These are phyloP conservation scores for Priceomyces castillae DNA, from an alignment of 805 yeast genomes.

Conservation along the genomic window DNA sequence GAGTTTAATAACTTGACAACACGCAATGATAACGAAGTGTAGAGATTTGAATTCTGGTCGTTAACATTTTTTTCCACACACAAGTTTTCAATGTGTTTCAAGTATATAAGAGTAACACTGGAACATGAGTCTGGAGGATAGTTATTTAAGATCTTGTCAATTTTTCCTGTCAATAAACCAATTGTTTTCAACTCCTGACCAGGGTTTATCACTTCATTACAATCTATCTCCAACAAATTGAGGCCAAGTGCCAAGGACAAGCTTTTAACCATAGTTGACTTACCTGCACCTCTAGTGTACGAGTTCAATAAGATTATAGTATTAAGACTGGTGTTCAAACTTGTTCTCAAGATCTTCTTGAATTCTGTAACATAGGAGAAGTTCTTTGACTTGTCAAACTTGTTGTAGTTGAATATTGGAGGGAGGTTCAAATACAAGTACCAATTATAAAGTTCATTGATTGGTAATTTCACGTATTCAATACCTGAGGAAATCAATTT, in stretches of 20 bases:
- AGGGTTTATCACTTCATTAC: constrained; percentile 60
- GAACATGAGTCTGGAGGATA: constrained; percentile 4
- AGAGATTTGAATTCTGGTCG: constrained; percentile 37
- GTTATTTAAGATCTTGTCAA: constrained; percentile 56
- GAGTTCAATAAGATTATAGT: constrained; percentile 70
- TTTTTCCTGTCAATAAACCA: constrained; percentile 72
- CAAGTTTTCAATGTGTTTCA: constrained; percentile 76
- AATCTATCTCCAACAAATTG: constrained; percentile 66
- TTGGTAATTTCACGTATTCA: constrained; percentile 38
- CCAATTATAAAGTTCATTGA: constrained; percentile 41
- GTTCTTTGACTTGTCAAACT: constrained; percentile 15
- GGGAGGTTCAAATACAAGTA: constrained; percentile 45
- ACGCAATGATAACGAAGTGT: constrained; percentile 50
- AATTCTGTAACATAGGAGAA: constrained; percentile 50
- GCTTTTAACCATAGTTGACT: constrained; percentile 58
- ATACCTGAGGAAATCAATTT: constrained; percentile 68
- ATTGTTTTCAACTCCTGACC: constrained; percentile 77
- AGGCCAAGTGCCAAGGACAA: constrained; percentile 59
- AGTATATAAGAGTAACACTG: constrained; percentile 45
- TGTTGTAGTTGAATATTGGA: constrained; percentile 34
- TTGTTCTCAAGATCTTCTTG: constrained; percentile 53
- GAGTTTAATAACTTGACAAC: constrained; percentile 57
- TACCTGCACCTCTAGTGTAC: constrained; percentile 74
- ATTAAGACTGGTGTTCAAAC: constrained; percentile 43
- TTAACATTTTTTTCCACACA: constrained; percentile 65